These are phyloP conservation scores for Harringtonia lauricola DNA, from an alignment of 2,329 filamentous ascomycete species.

Conservation along the genomic window DNA sequence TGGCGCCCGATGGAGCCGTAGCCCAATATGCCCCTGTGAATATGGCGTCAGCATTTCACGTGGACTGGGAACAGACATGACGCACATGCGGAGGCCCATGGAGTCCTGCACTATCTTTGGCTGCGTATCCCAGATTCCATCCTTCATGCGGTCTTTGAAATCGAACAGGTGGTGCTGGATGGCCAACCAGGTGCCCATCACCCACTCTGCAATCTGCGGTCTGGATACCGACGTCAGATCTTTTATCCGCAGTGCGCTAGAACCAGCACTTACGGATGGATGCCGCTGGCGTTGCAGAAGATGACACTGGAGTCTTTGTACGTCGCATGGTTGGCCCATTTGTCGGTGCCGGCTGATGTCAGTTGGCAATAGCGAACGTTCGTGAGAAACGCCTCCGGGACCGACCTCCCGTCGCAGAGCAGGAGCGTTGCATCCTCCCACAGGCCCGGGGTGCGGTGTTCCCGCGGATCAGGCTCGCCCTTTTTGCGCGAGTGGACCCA, in stretches of 20 bases:
- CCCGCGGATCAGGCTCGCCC: slow-evolving; percentile 11
- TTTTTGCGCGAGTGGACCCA: slow-evolving; percentile 14
- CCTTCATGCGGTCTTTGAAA: slow-evolving; percentile 7
- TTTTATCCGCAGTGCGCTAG: no score
- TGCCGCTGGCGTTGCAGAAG: slow-evolving; percentile 30
- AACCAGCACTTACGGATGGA: slow-evolving; percentile 25
- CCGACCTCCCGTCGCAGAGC: slow-evolving; percentile 20
- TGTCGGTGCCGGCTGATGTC: slow-evolving; percentile 30
- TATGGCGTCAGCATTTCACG: background rate
- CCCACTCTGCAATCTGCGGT: slow-evolving; percentile 21
- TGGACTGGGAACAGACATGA: background rate
- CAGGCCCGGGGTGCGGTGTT: slow-evolving; percentile 16
- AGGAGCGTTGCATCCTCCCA: slow-evolving; percentile 32
- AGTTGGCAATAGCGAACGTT: slow-evolving; percentile 33
- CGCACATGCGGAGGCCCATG: slow-evolving; percentile 22
- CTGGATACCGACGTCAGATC: slow-evolving; percentile 10
- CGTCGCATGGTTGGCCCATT: slow-evolving; percentile 23
- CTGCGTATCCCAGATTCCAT: slow-evolving; percentile 8
- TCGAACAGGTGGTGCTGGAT: slow-evolving; percentile 13
- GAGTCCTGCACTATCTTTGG: slow-evolving; percentile 17
- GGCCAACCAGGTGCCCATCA: slow-evolving; percentile 18
- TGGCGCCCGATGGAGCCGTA: slow-evolving; percentile 35
- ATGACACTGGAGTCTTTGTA: slow-evolving; percentile 23
- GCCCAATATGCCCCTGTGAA: slow-evolving; percentile 26
- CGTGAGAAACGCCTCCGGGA: slow-evolving; percentile 17